Evolutionary conservation across 2,329 filamentous ascomycete genomes (phyloP).

Genomic region (Trichoderma asperellum): DNA sequence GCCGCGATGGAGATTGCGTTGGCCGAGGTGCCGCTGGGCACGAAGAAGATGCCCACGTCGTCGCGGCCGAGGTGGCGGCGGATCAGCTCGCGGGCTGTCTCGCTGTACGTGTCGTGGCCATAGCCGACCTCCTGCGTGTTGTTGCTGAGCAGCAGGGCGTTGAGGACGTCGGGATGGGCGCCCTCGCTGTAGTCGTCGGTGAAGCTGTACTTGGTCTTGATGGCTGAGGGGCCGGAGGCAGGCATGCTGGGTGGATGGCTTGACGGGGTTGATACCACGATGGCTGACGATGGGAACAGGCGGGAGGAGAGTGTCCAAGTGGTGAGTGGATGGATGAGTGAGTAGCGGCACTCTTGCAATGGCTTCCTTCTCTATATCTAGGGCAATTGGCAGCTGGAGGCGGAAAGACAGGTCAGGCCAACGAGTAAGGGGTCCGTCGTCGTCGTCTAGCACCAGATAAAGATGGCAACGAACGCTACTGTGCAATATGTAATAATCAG

Average conservation of each 20-base stretch:
- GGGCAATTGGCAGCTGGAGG: background rate
- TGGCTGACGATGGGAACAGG: background rate
- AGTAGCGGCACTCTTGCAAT: background rate
- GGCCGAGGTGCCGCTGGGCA: slow-evolving; percentile 56
- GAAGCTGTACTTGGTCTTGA: slow-evolving; percentile 48
- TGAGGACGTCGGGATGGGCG: slow-evolving; percentile 53
- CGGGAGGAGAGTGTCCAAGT: background rate
- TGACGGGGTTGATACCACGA: background rate
- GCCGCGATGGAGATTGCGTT: slow-evolving; percentile 57
- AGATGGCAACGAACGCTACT: background rate
- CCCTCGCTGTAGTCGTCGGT: slow-evolving; percentile 58
- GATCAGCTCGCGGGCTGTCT: slow-evolving; percentile 48
- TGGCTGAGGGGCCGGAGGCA: background rate
- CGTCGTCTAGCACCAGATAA: background rate
- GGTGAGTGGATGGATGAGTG: background rate
- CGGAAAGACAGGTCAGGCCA: background rate
- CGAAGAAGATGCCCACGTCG: slow-evolving; percentile 54
- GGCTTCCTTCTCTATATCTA: background rate
- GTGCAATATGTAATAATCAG: background rate
- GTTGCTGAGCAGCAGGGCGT: slow-evolving; percentile 51
- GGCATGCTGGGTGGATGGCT: slow-evolving; percentile 10
- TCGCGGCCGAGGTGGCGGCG: slow-evolving; percentile 42
- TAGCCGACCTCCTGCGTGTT: slow-evolving; percentile 52
- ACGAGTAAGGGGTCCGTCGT: background rate
- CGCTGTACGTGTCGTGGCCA: slow-evolving; percentile 50